Base-by-base conservation (phyloP, 139 green algal genomes). In the Raphidocelis subcapitata region DNA sequence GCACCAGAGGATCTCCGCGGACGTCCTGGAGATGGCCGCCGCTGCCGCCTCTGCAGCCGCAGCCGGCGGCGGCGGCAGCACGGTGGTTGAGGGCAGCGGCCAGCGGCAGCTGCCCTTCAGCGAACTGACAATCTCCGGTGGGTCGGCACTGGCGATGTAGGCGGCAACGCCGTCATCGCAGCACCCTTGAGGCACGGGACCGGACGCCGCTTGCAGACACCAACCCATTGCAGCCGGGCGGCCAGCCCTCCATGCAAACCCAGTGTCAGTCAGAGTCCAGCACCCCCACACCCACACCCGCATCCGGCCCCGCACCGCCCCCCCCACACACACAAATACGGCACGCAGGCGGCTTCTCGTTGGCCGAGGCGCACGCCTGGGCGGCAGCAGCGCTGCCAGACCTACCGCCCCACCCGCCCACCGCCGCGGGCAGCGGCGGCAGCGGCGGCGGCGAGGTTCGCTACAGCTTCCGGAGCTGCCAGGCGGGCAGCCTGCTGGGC, bases 291-390 rank as follows among this genome's bases (percentile, higher is more conserved):
- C 16, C 59, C 41, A 41, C 16, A 23, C 4, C 28, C 26, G 16
- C 59, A 41, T 41, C 5, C 29, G n/a, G n/a, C n/a, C n/a, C n/a
- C n/a, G n/a, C n/a, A n/a, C n/a, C n/a, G 26, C 59, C 52, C 52
- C 52, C 10, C 21, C 52, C 52, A 60, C 20, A 31, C 52, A 23
- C 21, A 60, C 52, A 60, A 60, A 16, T 54, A 54, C 15, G 46
- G 18, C 15, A 54, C 46, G 52, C 82, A 84, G 83, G 87, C 61
- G 59, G 70, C 21, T 93, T 91, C 60, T 37, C 68, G 24, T 49
- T 84, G 59, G 60, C 69, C 15, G 85, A 93, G 32, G 81, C 88
- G 44, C 85, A 93, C 76, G 23, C 10, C 21, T 93, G 87, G 85
- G 51, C 90, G 5, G 52, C 26, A 0, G 59, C 46, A 10, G 79